Evolutionary conservation across 192 early-diverging fungal genomes (phyloP).

Genomic region (Spinellus fusiger): DNA sequence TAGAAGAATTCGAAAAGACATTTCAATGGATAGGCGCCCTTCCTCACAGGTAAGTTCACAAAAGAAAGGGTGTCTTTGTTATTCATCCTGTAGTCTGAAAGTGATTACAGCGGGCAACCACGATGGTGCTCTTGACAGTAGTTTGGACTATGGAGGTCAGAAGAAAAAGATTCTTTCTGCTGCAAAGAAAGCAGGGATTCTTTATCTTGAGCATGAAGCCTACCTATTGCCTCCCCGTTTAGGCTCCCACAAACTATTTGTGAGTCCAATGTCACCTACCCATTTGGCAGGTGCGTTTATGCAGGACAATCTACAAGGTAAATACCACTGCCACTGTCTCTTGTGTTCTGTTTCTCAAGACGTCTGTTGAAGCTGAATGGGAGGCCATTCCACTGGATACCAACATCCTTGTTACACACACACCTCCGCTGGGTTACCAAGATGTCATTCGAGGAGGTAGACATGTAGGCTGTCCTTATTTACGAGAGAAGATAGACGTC

Average conservation of each 20-base stretch:
- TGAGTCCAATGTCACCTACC: conserved; percentile 17
- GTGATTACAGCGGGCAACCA: conserved; percentile 30
- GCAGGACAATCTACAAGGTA: conserved; percentile 13
- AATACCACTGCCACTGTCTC: neutral
- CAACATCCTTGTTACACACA: conserved; percentile 28
- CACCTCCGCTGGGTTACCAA: conserved; percentile 16
- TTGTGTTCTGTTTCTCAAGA: neutral
- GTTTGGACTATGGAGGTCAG: neutral
- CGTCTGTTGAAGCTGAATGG: conserved; percentile 23
- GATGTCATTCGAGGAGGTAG: conserved; percentile 3
- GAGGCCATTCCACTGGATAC: conserved; percentile 15
- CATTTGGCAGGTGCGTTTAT: conserved; percentile 30
- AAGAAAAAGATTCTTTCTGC: conserved; percentile 1
- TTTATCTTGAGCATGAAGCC: conserved; percentile 26
- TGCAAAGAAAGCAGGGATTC: conserved; percentile 12
- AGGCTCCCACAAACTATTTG: conserved; percentile 19
- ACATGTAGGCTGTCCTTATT: conserved; percentile 22
- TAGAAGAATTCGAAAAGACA: conserved; percentile 8
- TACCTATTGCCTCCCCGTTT: conserved; percentile 14
- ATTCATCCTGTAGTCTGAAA: conserved; percentile 15
- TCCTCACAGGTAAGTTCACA: conserved; percentile 25
- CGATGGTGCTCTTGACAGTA: conserved; percentile 19
- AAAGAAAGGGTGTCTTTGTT: neutral
- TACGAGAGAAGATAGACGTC: conserved; percentile 1
- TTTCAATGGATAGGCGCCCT: conserved; percentile 23